phyloP scores from a whole-genome alignment of 371 early-diverging fungal species.

The Mortierella sp. region DNA sequence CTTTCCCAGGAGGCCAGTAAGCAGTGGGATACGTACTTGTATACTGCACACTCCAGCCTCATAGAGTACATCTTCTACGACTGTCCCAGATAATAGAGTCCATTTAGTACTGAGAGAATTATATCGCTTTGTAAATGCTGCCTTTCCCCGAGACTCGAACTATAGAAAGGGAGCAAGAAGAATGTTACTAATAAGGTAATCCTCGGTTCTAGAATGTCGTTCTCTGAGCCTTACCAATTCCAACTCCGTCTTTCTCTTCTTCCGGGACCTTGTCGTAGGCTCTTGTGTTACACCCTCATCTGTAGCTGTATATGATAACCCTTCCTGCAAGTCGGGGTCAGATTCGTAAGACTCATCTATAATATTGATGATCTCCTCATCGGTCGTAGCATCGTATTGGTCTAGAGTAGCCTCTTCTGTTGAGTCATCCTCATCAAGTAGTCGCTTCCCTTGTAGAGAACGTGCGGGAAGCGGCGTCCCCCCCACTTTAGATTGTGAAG shows the following conservation, averaged over 20 bases:
- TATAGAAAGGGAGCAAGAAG: not conserved
- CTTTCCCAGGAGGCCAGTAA: not conserved
- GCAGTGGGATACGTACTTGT: conserved; percentile 4
- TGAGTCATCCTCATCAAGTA: no score
- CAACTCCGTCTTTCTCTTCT: conserved; percentile 1
- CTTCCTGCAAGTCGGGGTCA: no score
- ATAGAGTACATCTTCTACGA: conserved; percentile 1
- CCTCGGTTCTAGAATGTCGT: not conserved
- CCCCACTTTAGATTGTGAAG: no score
- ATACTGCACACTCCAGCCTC: not conserved
- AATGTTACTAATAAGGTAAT: not conserved
- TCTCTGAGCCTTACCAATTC: not conserved
- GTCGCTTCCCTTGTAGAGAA: no score
- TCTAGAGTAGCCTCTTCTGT: no score
- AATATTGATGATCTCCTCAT: no score
- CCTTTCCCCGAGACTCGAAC: conserved; percentile 1
- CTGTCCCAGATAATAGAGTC: conserved; percentile 1
- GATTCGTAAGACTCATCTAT: no score
- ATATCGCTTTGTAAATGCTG: conserved; percentile 3
- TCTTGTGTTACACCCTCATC: no score
- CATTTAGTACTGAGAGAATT: not conserved
- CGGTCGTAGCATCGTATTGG: no score
- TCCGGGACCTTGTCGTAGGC: not conserved
- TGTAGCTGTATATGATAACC: no score
- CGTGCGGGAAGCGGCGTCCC: no score